Conservation (phyloP, 78 protist genomes). For the Chrysochromulina parva region DNA sequence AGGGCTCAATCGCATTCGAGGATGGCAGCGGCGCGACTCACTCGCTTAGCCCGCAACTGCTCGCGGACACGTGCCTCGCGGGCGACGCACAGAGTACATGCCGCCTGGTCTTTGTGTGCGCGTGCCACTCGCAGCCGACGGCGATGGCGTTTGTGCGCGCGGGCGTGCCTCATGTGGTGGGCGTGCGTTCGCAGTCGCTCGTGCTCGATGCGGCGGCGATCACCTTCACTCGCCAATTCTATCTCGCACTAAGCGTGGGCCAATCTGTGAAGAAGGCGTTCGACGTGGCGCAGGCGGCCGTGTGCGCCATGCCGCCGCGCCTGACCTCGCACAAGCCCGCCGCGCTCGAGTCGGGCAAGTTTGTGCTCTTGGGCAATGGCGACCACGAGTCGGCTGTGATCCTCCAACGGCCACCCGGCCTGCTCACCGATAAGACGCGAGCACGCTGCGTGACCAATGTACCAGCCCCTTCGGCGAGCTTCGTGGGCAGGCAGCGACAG, state of each 20-base stretch:
- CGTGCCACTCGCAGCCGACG: conserved; percentile 23
- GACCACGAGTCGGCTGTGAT: neutral
- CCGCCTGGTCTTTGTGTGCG: conserved; percentile 1
- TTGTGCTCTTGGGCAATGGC: neutral
- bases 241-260: conserved; percentile 2
- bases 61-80: neutral
- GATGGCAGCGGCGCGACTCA: neutral
- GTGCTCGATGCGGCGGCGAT: neutral
- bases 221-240: neutral
- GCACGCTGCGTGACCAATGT: too few species aligned
- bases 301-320: neutral
- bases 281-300: neutral
- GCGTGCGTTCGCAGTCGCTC: neutral
- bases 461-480: too few species aligned
- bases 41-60: neutral
- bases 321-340: neutral
- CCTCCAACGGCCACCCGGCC: neutral
- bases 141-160: neutral
- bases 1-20: neutral
- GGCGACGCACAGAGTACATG: neutral
- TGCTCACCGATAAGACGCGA: too few species aligned
- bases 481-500: too few species aligned
- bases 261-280: neutral
- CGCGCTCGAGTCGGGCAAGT: neutral
- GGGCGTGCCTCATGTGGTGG: conserved; percentile 25